Evolutionary conservation across 2,329 filamentous ascomycete genomes (phyloP).

Genomic region (Epichloe bromicola): DNA sequence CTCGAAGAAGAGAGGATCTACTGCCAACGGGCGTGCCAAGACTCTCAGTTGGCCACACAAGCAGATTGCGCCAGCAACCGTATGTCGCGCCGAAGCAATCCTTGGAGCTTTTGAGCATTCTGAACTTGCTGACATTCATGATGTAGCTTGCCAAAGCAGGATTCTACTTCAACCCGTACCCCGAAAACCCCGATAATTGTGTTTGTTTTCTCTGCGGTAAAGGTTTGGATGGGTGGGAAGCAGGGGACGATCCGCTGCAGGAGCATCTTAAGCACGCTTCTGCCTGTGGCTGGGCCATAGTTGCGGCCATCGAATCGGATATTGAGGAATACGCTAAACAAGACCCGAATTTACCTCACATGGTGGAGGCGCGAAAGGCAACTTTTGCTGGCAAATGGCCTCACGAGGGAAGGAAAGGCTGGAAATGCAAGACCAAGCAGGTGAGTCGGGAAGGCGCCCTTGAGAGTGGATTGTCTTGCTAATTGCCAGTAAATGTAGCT

Average conservation of each 20-base stretch:
- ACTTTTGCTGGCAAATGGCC: constrained; percentile 85
- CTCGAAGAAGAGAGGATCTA: constrained; percentile 58
- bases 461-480: background rate
- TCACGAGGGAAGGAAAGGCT: constrained; percentile 75
- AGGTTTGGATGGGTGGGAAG: constrained; percentile 83
- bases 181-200: constrained; percentile 71
- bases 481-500: constrained; percentile 38
- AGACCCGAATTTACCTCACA: constrained; percentile 58
- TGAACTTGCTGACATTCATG: constrained; percentile 11
- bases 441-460: constrained; percentile 29
- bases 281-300: constrained; percentile 78
- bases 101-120: background rate
- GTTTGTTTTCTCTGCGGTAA: constrained; percentile 79
- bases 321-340: constrained; percentile 51
- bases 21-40: constrained; percentile 41
- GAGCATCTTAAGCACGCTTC: constrained; percentile 79
- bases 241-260: constrained; percentile 64
- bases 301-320: constrained; percentile 47
- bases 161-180: constrained; percentile 74
- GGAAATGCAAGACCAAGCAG: constrained; percentile 83
- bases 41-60: constrained; percentile 64
- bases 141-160: constrained; percentile 74
- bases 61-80: constrained; percentile 19
- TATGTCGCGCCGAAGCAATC: constrained; percentile 8
- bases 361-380: constrained; percentile 64